These are phyloP conservation scores for Chlorella sp. DNA, from an alignment of 139 green algal species.

Conservation along the genomic window DNA sequence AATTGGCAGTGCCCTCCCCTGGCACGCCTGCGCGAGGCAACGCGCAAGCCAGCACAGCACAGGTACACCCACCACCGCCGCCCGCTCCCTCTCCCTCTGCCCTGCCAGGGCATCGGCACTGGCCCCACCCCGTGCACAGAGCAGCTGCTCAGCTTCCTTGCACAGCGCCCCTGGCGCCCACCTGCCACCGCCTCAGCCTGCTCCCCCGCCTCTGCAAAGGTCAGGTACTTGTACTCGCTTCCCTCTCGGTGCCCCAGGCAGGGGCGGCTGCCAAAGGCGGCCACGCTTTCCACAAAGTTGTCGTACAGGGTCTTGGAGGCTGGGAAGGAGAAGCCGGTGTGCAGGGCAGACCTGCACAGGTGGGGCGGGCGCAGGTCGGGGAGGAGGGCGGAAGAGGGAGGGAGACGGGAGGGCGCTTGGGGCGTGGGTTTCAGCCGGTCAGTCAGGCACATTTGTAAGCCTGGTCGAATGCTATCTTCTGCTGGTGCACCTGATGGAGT, in stretches of 20 bases:
- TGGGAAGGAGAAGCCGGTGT: not conserved
- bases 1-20: no score
- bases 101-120: conserved; percentile 62
- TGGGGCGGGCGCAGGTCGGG: no score
- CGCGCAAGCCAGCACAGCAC: not conserved
- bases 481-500: no score
- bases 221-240: conserved; percentile 54
- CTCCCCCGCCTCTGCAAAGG: conserved; percentile 39
- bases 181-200: not conserved
- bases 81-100: conserved; percentile 36
- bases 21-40: no score
- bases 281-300: conserved; percentile 66
- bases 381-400: not conserved
- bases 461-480: no score
- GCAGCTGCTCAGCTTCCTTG: no score
- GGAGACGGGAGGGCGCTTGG: conserved; percentile 39
- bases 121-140: not conserved
- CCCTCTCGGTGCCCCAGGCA: conserved; percentile 59
- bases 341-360: not conserved
- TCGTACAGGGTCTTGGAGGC: conserved; percentile 53
- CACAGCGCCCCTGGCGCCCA: no score
- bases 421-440: not conserved
- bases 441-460: no score
- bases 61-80: not conserved
- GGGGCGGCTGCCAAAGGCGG: conserved; percentile 51